phyloP scores from a whole-genome alignment of 1,284 basidiomycete species.

The Hemileia vastatrix region DNA sequence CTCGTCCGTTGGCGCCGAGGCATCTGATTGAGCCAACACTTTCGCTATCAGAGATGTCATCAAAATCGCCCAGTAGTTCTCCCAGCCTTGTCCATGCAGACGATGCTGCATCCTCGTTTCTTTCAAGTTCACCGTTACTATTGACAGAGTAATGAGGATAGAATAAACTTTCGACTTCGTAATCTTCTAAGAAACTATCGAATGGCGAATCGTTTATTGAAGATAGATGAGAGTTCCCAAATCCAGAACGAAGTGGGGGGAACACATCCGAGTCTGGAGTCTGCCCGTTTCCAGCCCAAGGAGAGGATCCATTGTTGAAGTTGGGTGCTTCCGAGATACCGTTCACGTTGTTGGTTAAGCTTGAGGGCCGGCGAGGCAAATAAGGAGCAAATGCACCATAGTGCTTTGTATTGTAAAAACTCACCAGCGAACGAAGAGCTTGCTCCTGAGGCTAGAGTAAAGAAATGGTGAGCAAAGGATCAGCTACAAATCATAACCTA shows the following conservation, averaged over 20 bases:
- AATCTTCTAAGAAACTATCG: slow-evolving; percentile 21
- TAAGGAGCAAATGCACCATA: slow-evolving; percentile 36
- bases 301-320: not conserved
- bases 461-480: not conserved
- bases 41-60: slow-evolving; percentile 22
- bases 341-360: too few relatives aligned
- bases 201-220: slow-evolving; percentile 5
- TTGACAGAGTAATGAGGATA: slow-evolving; percentile 21
- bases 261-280: slow-evolving; percentile 12
- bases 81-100: slow-evolving; percentile 20
- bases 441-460: slow-evolving; percentile 69
- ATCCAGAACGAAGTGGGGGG: slow-evolving; percentile 16
- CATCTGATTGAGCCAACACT: slow-evolving; percentile 20
- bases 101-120: slow-evolving; percentile 19
- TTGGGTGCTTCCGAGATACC: slow-evolving; percentile 3
- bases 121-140: slow-evolving; percentile 13
- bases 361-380: slow-evolving; percentile 31
- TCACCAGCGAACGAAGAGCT: slow-evolving; percentile 84
- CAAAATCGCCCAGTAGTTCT: slow-evolving; percentile 19
- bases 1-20: slow-evolving; percentile 12
- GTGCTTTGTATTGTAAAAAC: slow-evolving; percentile 57
- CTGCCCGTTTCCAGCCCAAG: not conserved
- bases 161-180: slow-evolving; percentile 22
- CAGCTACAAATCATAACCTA: not conserved
- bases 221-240: slow-evolving; percentile 10